A percentile compares a stretch with the other conserved stretches of the same genome.
Conservation (phyloP, 2,329 filamentous ascomycete species). For the Cryphonectria radicalis region DNA sequence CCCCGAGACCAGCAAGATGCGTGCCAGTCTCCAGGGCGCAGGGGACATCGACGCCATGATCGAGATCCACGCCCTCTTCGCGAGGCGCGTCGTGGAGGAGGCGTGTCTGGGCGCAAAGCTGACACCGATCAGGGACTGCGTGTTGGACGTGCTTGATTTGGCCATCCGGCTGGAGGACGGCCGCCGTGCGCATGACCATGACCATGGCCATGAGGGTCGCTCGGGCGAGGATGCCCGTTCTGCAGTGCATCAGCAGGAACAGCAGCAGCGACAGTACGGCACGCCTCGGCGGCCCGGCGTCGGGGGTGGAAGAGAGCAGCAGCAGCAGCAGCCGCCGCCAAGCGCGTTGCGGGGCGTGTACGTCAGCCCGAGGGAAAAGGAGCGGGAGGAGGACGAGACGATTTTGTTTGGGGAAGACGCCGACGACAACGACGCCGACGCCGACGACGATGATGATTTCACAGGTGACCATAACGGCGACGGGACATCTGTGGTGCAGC, state of each 20-base stretch:
- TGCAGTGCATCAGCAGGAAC: constrained; percentile 31
- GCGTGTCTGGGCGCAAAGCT: constrained; percentile 72
- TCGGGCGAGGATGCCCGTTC: constrained; percentile 34
- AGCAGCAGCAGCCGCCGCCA: constrained; percentile 30
- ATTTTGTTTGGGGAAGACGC: constrained; percentile 33
- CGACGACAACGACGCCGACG: constrained; percentile 39
- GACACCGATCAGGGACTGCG: constrained; percentile 69
- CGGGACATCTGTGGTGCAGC: not conserved
- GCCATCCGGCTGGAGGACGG: constrained; percentile 70
- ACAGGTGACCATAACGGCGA: not conserved
- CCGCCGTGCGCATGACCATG: constrained; percentile 46
- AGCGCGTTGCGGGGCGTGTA: constrained; percentile 28
- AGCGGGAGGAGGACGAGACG: constrained; percentile 33
- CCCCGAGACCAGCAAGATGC: constrained; percentile 62
- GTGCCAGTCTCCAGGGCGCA: constrained; percentile 59
- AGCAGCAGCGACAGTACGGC: constrained; percentile 12
- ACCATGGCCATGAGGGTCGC: constrained; percentile 40
- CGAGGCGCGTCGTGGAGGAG: constrained; percentile 66
- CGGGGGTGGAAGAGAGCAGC: constrained; percentile 34
- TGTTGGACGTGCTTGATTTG: constrained; percentile 78
- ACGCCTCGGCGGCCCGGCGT: constrained; percentile 15
- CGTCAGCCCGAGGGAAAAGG: constrained; percentile 37
- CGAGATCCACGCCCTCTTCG: constrained; percentile 65
- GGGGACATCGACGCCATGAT: constrained; percentile 84
- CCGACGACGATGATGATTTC: constrained; percentile 32